A percentile compares a stretch with the other conserved stretches of the same genome.
phyloP scores from a whole-genome alignment of 495 filamentous ascomycete genomes.

The Articulospora tetracladia region DNA sequence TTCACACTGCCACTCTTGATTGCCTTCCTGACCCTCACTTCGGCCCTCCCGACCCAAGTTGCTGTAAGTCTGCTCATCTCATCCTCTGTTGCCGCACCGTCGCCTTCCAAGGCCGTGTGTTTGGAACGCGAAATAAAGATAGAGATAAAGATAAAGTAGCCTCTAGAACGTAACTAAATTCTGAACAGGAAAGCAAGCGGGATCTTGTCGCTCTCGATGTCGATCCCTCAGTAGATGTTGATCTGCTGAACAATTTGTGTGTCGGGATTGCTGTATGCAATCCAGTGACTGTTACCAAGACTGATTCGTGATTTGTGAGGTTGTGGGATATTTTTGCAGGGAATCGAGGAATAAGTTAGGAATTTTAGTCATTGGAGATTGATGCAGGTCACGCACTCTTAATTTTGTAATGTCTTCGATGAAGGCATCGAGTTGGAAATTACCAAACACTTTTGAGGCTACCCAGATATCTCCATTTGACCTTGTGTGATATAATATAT shows the following conservation, averaged over 20 bases:
- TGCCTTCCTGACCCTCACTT: not conserved
- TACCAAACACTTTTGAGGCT: no score
- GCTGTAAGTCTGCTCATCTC: not conserved
- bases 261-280: slow-evolving; percentile 13
- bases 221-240: not conserved
- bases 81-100: not conserved
- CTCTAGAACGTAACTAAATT: not conserved
- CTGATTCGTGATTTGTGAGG: no score
- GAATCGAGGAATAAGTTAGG: no score
- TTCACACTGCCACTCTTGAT: not conserved
- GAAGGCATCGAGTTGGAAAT: no score
- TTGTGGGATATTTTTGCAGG: no score
- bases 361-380: no score
- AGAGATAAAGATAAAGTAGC: not conserved
- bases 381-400: no score
- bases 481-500: no score
- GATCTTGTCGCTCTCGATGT: not conserved
- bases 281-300: slow-evolving; percentile 11
- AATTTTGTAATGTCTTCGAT: no score
- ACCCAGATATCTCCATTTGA: no score
- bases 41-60: slow-evolving; percentile 5
- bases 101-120: not conserved
- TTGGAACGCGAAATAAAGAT: not conserved
- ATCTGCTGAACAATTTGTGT: slow-evolving; percentile 7
- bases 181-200: not conserved